Percentiles rank a stretch among this genome's conserved stretches.
Evolutionary conservation across 257 asterid genomes (phyloP).

Genomic region (Nyctanthes arbortristis): DNA sequence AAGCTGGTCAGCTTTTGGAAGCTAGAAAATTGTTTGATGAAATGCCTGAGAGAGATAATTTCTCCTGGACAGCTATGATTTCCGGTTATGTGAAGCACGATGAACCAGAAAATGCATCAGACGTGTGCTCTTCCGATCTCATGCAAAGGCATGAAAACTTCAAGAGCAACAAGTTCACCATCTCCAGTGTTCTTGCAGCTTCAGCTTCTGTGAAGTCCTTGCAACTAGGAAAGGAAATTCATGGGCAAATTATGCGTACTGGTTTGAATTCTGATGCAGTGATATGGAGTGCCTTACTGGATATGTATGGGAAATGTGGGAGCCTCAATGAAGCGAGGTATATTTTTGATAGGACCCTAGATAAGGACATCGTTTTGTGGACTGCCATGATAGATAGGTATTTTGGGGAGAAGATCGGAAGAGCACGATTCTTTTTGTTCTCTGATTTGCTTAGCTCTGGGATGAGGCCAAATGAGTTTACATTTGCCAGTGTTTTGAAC

Average conservation of each 20-base stretch:
- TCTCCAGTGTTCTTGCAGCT: constrained; percentile 75
- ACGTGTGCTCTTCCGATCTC: constrained; percentile 50
- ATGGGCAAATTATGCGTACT: constrained; percentile 54
- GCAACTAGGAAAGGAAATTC: constrained; percentile 69
- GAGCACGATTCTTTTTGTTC: constrained; percentile 57
- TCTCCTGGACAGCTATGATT: constrained; percentile 81
- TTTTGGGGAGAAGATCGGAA: constrained; percentile 66
- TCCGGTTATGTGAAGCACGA: constrained; percentile 66
- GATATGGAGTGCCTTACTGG: constrained; percentile 71
- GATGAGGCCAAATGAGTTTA: constrained; percentile 62
- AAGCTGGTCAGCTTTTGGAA: constrained; percentile 42
- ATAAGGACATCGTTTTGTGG: constrained; percentile 71
- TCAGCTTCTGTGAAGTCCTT: constrained; percentile 65
- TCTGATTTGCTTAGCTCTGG: constrained; percentile 48
- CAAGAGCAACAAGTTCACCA: constrained; percentile 50
- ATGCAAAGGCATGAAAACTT: constrained; percentile 49
- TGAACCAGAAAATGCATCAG: constrained; percentile 55
- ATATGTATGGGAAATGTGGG: constrained; percentile 81
- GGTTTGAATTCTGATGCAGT: constrained; percentile 71
- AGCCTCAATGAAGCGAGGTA: constrained; percentile 63
- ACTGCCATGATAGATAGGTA: constrained; percentile 77
- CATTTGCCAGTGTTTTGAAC: constrained; percentile 62
- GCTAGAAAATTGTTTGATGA: constrained; percentile 64
- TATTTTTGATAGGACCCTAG: constrained; percentile 60
- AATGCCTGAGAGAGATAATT: constrained; percentile 70